Base-by-base conservation (phyloP, 495 filamentous ascomycete species). In the Talaromyces wortmannii region DNA sequence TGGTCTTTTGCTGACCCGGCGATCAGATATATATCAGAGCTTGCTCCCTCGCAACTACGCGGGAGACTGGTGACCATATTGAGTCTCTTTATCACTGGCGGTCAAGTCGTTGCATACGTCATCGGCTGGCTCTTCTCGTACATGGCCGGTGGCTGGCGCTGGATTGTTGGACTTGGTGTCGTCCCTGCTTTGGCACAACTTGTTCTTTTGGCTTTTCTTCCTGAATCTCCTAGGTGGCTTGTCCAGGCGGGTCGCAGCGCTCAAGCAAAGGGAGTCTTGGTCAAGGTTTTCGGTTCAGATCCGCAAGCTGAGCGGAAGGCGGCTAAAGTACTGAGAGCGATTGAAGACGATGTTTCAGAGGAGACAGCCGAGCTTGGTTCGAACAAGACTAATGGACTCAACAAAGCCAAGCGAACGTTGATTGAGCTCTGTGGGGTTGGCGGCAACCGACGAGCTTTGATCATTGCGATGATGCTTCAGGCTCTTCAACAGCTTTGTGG, bases 401-500 rank as follows among this genome's bases (percentile, higher is more conserved):
- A 57, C n/a, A 60, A 44, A 48, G 40, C 18, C 56, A 69, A 53
- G 11, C 63, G 74, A 54, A 77, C 76, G 15, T 80, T 78, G 52
- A 51, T 62, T 15, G 82, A 87, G 54, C 63, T 92, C 32, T 71
- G 88, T 53, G 55, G 63, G 10, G 68, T 84, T 33, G 79, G 78
- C 7, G 82, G 83, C 30, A 92, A 92, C 62, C 75, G 88, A 49
- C 80, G 91, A 57, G 92, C 91, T 6, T 64, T 97, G 60, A 81
- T 80, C 2, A 91, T 96, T 57, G 91, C 91, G 3, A 90, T 89
- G 69, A 79, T 92, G 58, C 78, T 96, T 3, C 91, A 96, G 64
- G 89, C 84, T 0, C 69, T 91, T n/a, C 92, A 96, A 66, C 92
- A 97, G 61, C 77, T 95, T 13, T 94, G 87, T 58, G 92, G 92